phyloP scores from a whole-genome alignment of 768 basidiomycete species.

The Calocybe gangraenosa region DNA sequence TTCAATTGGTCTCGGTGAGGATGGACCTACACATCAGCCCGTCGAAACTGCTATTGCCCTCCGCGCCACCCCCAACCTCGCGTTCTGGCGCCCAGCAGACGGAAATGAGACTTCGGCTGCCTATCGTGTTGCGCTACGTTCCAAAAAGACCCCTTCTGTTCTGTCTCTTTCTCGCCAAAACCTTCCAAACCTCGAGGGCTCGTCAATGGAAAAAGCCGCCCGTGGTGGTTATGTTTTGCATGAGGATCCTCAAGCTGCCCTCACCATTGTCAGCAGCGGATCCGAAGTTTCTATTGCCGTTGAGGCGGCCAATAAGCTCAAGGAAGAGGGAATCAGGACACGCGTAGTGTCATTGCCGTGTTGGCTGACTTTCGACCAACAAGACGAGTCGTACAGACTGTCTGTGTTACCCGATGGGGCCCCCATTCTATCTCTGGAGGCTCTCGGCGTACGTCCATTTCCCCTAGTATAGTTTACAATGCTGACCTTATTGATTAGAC shows the following conservation, averaged over 20 bases:
- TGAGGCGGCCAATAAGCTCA: slow-evolving; percentile 81
- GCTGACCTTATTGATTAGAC: slow-evolving; percentile 34
- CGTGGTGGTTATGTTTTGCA: slow-evolving; percentile 89
- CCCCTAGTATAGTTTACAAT: slow-evolving; percentile 6
- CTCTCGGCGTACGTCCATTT: slow-evolving; percentile 42
- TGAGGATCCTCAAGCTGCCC: slow-evolving; percentile 74
- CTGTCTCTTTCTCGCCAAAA: slow-evolving; percentile 85
- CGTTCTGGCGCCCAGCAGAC: slow-evolving; percentile 92
- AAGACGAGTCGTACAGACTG: slow-evolving; percentile 74
- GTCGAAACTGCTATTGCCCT: slow-evolving; percentile 85
- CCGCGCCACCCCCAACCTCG: slow-evolving; percentile 87
- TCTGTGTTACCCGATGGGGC: slow-evolving; percentile 86
- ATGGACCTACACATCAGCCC: slow-evolving; percentile 96
- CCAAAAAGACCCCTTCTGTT: slow-evolving; percentile 76
- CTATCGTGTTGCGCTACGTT: slow-evolving; percentile 75
- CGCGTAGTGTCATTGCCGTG: slow-evolving; percentile 88
- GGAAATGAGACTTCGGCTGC: slow-evolving; percentile 97
- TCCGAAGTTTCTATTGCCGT: slow-evolving; percentile 87
- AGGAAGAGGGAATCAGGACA: slow-evolving; percentile 71
- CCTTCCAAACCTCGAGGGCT: slow-evolving; percentile 87
- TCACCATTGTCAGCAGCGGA: slow-evolving; percentile 88
- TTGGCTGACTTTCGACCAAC: slow-evolving; percentile 84
- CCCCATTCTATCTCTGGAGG: slow-evolving; percentile 88
- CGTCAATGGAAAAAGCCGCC: slow-evolving; percentile 76
- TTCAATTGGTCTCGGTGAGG: slow-evolving; percentile 89